Evolutionary conservation across 192 early-diverging fungal species (phyloP).

Genomic region (Linnemannia hyalina): DNA sequence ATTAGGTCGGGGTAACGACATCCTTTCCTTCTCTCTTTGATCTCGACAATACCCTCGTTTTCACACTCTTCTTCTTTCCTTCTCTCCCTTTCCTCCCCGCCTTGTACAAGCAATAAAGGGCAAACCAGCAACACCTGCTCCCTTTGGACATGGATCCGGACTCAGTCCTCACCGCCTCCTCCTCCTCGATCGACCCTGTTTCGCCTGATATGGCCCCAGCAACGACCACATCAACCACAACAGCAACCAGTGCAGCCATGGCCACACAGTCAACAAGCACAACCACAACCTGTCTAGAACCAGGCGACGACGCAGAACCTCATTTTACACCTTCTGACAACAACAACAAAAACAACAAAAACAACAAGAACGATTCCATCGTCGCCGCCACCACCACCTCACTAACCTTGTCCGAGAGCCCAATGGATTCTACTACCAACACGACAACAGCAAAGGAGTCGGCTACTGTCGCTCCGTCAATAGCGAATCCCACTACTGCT

Average conservation of each 20-base stretch:
- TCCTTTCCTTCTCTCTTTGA: not conserved
- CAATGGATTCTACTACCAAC: not conserved
- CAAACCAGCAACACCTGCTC: not conserved
- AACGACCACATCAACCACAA: slow-evolving; percentile 5
- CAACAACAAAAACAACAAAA: not conserved
- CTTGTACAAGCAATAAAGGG: not conserved
- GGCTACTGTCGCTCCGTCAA: not conserved
- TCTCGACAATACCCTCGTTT: slow-evolving; percentile 1
- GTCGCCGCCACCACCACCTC: slow-evolving; percentile 1
- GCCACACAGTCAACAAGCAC: slow-evolving; percentile 25
- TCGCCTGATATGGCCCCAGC: not conserved
- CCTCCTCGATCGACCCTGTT: not conserved
- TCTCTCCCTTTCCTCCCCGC: not conserved
- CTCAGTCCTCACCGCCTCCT: slow-evolving; percentile 20
- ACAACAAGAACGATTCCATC: not conserved
- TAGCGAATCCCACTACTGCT: not conserved
- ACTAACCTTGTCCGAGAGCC: not conserved
- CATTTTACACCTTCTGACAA: not conserved
- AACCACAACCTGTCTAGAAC: slow-evolving; percentile 26
- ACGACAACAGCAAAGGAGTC: slow-evolving; percentile 7
- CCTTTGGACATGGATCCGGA: slow-evolving; percentile 41
- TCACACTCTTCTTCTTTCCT: not conserved
- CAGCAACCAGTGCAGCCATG: slow-evolving; percentile 36
- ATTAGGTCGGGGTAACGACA: not conserved
- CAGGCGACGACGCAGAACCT: slow-evolving; percentile 20